phyloP scores from a whole-genome alignment of 208 protist species.

The Crithidia acanthocephali region DNA sequence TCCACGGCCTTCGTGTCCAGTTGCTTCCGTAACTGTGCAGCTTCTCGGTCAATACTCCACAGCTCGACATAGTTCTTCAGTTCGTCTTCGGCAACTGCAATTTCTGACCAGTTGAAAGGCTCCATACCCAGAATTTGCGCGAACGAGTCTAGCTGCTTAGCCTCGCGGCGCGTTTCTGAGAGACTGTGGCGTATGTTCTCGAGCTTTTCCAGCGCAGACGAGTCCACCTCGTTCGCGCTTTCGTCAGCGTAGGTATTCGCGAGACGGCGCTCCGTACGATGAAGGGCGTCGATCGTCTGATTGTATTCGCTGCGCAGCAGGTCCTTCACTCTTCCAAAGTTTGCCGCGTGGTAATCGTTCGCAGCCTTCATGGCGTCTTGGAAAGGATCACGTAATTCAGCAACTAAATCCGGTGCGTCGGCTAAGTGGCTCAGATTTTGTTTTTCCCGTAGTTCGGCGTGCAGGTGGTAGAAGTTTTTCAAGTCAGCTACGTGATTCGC shows the following conservation, averaged over 20 bases:
- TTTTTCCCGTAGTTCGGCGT: constrained; percentile 47
- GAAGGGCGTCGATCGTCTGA: constrained; percentile 30
- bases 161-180: constrained; percentile 31
- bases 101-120: constrained; percentile 73
- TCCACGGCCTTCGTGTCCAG: constrained; percentile 46
- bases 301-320: constrained; percentile 41
- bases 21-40: constrained; percentile 56
- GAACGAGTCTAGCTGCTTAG: constrained; percentile 65
- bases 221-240: constrained; percentile 45
- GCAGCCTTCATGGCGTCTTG: constrained; percentile 40
- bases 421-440: neutral
- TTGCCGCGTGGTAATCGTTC: constrained; percentile 40
- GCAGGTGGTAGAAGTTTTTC: constrained; percentile 51
- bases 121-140: constrained; percentile 69
- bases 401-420: constrained; percentile 32
- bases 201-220: constrained; percentile 53
- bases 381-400: constrained; percentile 42
- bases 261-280: constrained; percentile 40
- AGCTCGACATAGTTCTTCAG: constrained; percentile 78
- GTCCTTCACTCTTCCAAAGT: constrained; percentile 37
- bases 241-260: constrained; percentile 41
- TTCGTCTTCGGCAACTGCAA: constrained; percentile 61
- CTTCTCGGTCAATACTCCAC: constrained; percentile 68
- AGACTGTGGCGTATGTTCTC: constrained; percentile 45
- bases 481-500: constrained; percentile 41